These are phyloP conservation scores for Colletotrichum sp. DNA, from an alignment of 2,329 filamentous ascomycete genomes.

Conservation along the genomic window DNA sequence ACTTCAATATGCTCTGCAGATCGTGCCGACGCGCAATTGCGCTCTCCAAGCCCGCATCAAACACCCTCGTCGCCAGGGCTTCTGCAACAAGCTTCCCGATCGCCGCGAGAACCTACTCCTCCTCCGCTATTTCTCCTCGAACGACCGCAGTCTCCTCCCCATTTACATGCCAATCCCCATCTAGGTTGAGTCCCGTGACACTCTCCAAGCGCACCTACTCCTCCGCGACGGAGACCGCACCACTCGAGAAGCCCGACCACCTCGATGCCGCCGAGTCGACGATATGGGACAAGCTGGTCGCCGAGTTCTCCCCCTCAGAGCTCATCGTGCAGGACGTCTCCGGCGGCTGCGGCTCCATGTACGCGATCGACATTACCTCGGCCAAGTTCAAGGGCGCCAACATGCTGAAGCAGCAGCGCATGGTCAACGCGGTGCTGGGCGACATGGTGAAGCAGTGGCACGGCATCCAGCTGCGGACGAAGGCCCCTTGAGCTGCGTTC, in stretches of 20 bases:
- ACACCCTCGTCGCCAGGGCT: not conserved
- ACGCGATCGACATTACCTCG: constrained; percentile 79
- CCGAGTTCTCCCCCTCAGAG: constrained; percentile 55
- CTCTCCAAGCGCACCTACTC: constrained; percentile 4
- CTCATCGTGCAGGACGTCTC: constrained; percentile 78
- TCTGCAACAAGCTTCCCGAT: constrained; percentile 45
- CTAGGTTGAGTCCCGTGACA: not conserved
- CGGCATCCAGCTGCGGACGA: constrained; percentile 80
- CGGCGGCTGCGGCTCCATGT: constrained; percentile 87
- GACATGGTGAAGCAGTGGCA: constrained; percentile 84
- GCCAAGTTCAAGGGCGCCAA: constrained; percentile 71
- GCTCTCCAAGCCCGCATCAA: not conserved
- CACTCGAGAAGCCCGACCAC: constrained; percentile 50
- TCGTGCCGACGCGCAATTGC: constrained; percentile 20
- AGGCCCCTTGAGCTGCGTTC: constrained; percentile 42
- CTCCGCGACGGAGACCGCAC: not conserved
- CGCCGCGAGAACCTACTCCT: constrained; percentile 36
- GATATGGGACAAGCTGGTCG: constrained; percentile 60
- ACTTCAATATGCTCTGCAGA: constrained; percentile 17
- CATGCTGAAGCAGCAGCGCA: constrained; percentile 81
- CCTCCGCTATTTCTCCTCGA: not conserved
- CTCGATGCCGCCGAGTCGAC: constrained; percentile 61
- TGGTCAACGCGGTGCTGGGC: constrained; percentile 77
- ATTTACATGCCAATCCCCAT: not conserved
- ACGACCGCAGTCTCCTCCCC: not conserved